Percentiles rank a stretch among this genome's conserved stretches.
These are phyloP conservation scores for Suillus subluteus DNA, from an alignment of 768 basidiomycete genomes.

Conservation along the genomic window DNA sequence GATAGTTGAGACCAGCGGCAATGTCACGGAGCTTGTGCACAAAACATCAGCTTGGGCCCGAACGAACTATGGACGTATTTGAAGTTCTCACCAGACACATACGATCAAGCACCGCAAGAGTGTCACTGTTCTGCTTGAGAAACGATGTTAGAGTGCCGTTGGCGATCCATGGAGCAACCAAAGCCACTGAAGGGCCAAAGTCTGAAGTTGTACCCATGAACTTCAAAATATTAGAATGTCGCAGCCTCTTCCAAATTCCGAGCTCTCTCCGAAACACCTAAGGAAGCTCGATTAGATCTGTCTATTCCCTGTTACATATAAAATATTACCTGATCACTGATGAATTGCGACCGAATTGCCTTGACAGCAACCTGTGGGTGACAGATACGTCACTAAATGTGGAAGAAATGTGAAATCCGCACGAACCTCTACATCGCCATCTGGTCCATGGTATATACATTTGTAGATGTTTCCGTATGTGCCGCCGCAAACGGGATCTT, in stretches of 20 bases:
- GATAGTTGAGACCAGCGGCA: conserved; percentile 6
- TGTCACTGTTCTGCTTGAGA: conserved; percentile 4
- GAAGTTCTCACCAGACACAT: conserved; percentile 20
- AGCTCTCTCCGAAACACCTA: conserved; percentile 25
- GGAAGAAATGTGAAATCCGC: not conserved
- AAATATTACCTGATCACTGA: not conserved
- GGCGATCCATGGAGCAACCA: conserved; percentile 24
- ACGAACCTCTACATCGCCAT: not conserved
- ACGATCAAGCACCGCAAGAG: conserved; percentile 16
- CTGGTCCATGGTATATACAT: too few relatives aligned
- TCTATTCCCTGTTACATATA: not conserved
- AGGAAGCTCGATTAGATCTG: not conserved
- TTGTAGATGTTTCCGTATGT: too few relatives aligned
- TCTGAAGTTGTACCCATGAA: conserved; percentile 21
- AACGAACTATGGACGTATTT: not conserved
- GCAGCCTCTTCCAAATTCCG: conserved; percentile 22
- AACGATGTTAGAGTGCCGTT: conserved; percentile 21
- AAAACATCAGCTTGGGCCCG: not conserved
- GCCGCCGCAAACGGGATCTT: too few relatives aligned
- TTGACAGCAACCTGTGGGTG: conserved; percentile 6
- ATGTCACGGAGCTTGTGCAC: not conserved
- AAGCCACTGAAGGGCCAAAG: conserved; percentile 25
- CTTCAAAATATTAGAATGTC: conserved; percentile 23
- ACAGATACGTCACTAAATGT: not conserved
- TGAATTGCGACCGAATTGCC: conserved; percentile 4